A percentile compares a stretch with the other conserved stretches of the same genome.
Conservation (phyloP, 345 rosid genomes). For the Microcos paniculata region DNA sequence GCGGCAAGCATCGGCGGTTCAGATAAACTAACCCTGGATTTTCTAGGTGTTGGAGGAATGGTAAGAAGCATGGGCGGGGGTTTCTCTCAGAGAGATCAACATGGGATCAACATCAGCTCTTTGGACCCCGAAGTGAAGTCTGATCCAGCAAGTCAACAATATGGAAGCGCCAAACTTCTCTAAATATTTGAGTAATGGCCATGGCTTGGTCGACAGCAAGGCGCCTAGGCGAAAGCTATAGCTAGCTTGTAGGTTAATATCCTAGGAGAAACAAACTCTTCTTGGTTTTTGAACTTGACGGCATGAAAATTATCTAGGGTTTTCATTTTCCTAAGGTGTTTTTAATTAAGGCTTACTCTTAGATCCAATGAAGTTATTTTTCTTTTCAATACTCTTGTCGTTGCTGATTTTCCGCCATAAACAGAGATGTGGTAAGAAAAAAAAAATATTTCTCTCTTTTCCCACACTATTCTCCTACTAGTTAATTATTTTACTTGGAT, state of each 20-base stretch:
- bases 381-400: background rate
- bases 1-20: constrained; percentile 47
- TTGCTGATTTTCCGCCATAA: background rate
- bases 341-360: background rate
- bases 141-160: constrained; percentile 22
- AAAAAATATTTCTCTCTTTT: background rate
- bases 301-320: constrained; percentile 10
- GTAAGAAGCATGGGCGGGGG: constrained; percentile 43
- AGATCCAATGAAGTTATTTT: background rate
- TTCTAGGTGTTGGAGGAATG: constrained; percentile 80
- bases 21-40: constrained; percentile 71
- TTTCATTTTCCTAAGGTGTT: background rate
- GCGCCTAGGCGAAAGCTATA: background rate
- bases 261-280: background rate
- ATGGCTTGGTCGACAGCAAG: background rate
- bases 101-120: constrained; percentile 23
- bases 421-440: background rate
- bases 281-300: background rate
- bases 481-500: background rate
- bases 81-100: constrained; percentile 23
- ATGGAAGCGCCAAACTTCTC: constrained; percentile 21
- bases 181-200: background rate
- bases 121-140: constrained; percentile 30
- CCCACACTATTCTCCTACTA: background rate
- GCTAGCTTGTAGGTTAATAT: constrained; percentile 8